Evolutionary conservation across 2,329 filamentous ascomycete species (phyloP).

Genomic region (Hypoxylon sp.): DNA sequence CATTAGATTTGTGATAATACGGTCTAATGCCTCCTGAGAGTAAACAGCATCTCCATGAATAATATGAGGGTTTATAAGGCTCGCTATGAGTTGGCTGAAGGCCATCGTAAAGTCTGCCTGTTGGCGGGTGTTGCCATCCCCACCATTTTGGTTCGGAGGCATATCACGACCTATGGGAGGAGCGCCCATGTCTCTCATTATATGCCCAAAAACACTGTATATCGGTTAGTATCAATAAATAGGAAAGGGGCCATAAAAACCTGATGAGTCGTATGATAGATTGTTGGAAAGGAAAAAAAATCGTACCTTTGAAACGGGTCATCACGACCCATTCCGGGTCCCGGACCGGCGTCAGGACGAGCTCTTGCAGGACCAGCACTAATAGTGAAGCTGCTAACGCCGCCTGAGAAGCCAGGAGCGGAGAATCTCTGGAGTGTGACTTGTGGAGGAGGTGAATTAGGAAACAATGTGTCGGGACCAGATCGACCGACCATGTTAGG

Average conservation of each 20-base stretch:
- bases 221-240: slow-evolving; percentile 51
- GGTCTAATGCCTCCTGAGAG: slow-evolving; percentile 89
- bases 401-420: slow-evolving; percentile 55
- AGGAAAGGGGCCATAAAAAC: not conserved
- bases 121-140: slow-evolving; percentile 42
- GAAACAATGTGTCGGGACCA: slow-evolving; percentile 47
- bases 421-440: slow-evolving; percentile 54
- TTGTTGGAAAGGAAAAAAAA: slow-evolving; percentile 22
- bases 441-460: slow-evolving; percentile 34
- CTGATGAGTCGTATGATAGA: not conserved
- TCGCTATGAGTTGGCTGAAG: slow-evolving; percentile 66
- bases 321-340: slow-evolving; percentile 42
- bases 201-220: slow-evolving; percentile 61
- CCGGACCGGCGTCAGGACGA: slow-evolving; percentile 42
- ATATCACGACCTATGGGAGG: slow-evolving; percentile 50
- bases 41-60: slow-evolving; percentile 85
- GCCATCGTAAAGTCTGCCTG: slow-evolving; percentile 54
- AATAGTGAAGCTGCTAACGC: slow-evolving; percentile 64
- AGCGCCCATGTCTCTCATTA: slow-evolving; percentile 58
- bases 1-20: slow-evolving; percentile 89
- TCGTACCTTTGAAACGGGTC: slow-evolving; percentile 66
- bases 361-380: slow-evolving; percentile 54
- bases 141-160: slow-evolving; percentile 43
- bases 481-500: slow-evolving; percentile 44
- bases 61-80: slow-evolving; percentile 65